Conservation (phyloP, 305 asterid species). For the Fraxinus angustifolia region DNA sequence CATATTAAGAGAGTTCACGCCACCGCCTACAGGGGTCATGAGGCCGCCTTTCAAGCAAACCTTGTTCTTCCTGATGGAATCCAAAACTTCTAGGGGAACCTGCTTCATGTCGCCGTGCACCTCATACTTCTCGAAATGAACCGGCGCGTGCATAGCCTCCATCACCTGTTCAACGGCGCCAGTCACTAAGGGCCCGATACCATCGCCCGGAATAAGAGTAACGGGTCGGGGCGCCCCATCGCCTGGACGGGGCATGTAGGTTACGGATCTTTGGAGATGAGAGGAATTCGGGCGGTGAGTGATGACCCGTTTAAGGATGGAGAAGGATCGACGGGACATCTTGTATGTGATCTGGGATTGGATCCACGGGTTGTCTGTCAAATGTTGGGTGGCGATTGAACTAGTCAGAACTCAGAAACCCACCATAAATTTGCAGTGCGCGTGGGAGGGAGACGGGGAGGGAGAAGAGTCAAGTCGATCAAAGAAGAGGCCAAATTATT, state of each 20-base stretch:
- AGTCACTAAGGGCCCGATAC: constrained; percentile 87
- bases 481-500: neutral
- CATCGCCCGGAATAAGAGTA: constrained; percentile 86
- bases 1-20: constrained; percentile 81
- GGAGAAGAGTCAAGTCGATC: neutral
- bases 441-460: neutral
- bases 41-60: constrained; percentile 90
- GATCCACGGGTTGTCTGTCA: neutral
- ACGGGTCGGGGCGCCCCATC: constrained; percentile 83
- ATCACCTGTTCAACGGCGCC: constrained; percentile 94
- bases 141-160: constrained; percentile 95
- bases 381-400: neutral
- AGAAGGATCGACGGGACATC: constrained; percentile 57
- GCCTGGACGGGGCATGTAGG: constrained; percentile 92
- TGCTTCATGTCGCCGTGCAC: constrained; percentile 83
- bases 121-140: constrained; percentile 73
- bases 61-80: constrained; percentile 80
- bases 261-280: constrained; percentile 51
- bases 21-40: constrained; percentile 90
- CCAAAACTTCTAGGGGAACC: constrained; percentile 65
- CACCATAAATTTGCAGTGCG: neutral
- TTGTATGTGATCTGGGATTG: neutral
- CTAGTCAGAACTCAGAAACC: neutral
- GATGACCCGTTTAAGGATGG: constrained; percentile 40
- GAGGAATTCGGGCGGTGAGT: neutral